phyloP scores from a whole-genome alignment of 2,329 filamentous ascomycete genomes.

The Lachnellula occidentalis region DNA sequence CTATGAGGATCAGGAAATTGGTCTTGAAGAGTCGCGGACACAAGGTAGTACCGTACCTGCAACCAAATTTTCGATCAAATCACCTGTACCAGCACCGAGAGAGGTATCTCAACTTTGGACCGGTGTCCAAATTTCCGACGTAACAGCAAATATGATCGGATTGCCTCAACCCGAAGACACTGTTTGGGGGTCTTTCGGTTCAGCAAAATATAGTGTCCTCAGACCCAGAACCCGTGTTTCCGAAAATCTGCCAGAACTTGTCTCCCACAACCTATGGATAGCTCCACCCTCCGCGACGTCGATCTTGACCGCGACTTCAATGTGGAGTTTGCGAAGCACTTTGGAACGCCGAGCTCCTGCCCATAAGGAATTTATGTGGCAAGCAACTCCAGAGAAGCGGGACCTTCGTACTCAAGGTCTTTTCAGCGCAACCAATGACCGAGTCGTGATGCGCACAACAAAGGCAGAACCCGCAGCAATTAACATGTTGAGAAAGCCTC shows the following conservation, averaged over 20 bases:
- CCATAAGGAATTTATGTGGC: constrained; percentile 14
- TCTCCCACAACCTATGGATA: constrained; percentile 17
- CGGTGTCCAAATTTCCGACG: background rate
- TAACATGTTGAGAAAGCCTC: constrained; percentile 13
- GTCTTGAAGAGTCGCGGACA: background rate
- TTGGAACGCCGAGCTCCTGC: background rate
- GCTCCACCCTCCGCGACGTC: background rate
- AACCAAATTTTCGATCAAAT: constrained; percentile 19
- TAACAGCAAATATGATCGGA: background rate
- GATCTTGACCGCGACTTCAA: background rate
- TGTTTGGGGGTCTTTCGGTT: constrained; percentile 20
- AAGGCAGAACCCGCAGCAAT: constrained; percentile 17
- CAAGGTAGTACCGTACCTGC: background rate
- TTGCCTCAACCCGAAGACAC: constrained; percentile 21
- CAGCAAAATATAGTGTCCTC: constrained; percentile 10
- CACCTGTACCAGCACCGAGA: constrained; percentile 10
- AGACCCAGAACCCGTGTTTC: constrained; percentile 14
- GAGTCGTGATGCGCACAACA: constrained; percentile 17
- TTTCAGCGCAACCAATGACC: constrained; percentile 12
- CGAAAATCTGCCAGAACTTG: constrained; percentile 10
- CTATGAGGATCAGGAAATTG: constrained; percentile 2
- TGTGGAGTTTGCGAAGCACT: constrained; percentile 9
- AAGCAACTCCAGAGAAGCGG: background rate
- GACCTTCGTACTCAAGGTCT: constrained; percentile 14
- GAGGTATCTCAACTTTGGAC: constrained; percentile 18